These are phyloP conservation scores for Acacia confusa DNA, from an alignment of 306 rosid species.

Conservation along the genomic window DNA sequence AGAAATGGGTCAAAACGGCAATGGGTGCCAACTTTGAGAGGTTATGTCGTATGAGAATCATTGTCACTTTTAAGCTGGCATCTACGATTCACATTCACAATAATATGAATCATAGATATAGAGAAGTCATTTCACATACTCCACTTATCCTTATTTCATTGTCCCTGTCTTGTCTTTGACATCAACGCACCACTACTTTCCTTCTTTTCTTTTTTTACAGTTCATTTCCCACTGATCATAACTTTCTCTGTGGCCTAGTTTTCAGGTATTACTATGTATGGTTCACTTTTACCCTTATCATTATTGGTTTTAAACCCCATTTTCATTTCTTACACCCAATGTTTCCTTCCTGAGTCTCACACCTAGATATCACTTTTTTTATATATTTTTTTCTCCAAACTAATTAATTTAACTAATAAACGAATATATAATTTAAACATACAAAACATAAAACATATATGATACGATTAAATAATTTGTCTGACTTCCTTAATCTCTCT, in stretches of 20 bases:
- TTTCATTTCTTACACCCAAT: too few species aligned
- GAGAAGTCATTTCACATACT: neutral
- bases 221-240: constrained; percentile 13
- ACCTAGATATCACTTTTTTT: too few species aligned
- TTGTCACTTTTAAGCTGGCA: neutral
- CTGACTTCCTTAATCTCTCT: too few species aligned
- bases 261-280: neutral
- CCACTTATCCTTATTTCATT: neutral
- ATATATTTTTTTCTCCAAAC: too few species aligned
- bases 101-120: neutral
- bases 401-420: too few species aligned
- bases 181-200: neutral
- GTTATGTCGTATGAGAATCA: neutral
- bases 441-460: too few species aligned
- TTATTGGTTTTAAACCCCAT: neutral
- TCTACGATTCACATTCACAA: neutral
- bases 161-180: neutral
- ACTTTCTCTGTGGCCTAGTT: neutral
- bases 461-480: too few species aligned
- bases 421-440: too few species aligned
- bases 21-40: neutral
- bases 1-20: neutral
- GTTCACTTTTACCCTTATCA: neutral
- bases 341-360: too few species aligned
- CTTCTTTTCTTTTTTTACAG: neutral